Evolutionary conservation across 768 basidiomycete species (phyloP).

Genomic region (Amanita thiersii): DNA sequence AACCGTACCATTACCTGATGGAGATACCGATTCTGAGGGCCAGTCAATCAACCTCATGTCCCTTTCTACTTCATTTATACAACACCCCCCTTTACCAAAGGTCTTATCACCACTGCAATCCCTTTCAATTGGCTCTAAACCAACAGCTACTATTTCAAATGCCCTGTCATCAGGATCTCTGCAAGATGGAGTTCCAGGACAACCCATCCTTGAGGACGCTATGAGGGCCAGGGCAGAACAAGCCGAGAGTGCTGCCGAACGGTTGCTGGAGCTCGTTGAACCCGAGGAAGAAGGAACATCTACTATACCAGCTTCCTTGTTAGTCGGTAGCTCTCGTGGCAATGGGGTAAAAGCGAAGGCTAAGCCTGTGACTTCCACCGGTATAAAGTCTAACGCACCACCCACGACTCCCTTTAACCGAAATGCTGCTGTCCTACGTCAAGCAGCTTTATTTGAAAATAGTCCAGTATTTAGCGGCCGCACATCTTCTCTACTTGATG

Average conservation of each 20-base stretch:
- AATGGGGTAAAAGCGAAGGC: conserved; percentile 28
- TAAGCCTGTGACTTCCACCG: conserved; percentile 27
- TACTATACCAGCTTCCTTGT: conserved; percentile 45
- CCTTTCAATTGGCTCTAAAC: conserved; percentile 40
- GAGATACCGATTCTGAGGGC: conserved; percentile 64
- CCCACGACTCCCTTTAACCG: conserved; percentile 65
- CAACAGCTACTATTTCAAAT: conserved; percentile 44
- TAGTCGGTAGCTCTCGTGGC: conserved; percentile 31
- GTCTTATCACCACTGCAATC: conserved; percentile 37
- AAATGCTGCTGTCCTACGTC: conserved; percentile 51
- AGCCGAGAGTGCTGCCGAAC: conserved; percentile 87
- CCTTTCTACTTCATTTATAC: conserved; percentile 63
- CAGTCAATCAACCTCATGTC: conserved; percentile 57
- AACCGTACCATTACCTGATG: conserved; percentile 67
- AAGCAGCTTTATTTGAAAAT: conserved; percentile 75
- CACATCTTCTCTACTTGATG: conserved; percentile 57
- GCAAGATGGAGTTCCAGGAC: conserved; percentile 25
- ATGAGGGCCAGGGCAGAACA: conserved; percentile 84
- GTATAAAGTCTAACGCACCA: conserved; percentile 20
- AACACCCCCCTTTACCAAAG: conserved; percentile 25
- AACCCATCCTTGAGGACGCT: conserved; percentile 71
- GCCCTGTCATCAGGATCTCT: conserved; percentile 51
- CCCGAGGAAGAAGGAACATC: conserved; percentile 61
- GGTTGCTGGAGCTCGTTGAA: conserved; percentile 80
- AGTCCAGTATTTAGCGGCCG: conserved; percentile 58